Conservation (phyloP, 2,329 filamentous ascomycete species). For the Albifimbria verrucaria region DNA sequence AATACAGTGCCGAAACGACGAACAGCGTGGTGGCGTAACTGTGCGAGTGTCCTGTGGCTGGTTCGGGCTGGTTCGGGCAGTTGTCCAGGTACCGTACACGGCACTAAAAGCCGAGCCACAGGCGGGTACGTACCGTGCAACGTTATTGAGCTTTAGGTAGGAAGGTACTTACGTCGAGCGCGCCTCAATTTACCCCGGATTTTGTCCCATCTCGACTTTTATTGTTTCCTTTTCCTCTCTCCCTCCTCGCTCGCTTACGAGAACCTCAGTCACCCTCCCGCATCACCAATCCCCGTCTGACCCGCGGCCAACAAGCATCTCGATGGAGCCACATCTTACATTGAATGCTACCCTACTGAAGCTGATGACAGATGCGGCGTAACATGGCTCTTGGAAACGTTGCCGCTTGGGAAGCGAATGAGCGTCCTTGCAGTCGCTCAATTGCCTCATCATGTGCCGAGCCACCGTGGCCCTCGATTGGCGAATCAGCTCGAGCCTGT, state of each 20-base stretch:
- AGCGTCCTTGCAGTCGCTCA: background rate
- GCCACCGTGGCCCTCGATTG: background rate
- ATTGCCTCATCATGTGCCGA: background rate
- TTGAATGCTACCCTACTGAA: background rate
- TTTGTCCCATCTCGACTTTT: too few species aligned
- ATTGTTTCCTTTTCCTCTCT: too few species aligned
- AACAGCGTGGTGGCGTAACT: too few species aligned
- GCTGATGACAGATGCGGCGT: background rate
- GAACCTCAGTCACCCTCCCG: background rate
- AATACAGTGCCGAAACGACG: background rate
- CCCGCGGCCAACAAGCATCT: background rate
- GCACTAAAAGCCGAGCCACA: too few species aligned
- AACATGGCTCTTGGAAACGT: background rate
- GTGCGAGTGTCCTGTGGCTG: too few species aligned
- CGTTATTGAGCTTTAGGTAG: too few species aligned
- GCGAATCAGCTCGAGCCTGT: background rate
- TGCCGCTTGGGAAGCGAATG: background rate
- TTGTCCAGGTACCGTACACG: too few species aligned
- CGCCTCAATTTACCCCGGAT: too few species aligned
- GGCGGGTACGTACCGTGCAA: too few species aligned
- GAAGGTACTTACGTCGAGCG: too few species aligned
- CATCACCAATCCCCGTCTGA: background rate
- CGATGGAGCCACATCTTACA: background rate
- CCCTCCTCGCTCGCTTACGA: too few species aligned
- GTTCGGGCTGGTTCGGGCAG: too few species aligned